Conservation (phyloP, 2,329 filamentous ascomycete genomes). For the Magnaporthiopsis rhizophila region DNA sequence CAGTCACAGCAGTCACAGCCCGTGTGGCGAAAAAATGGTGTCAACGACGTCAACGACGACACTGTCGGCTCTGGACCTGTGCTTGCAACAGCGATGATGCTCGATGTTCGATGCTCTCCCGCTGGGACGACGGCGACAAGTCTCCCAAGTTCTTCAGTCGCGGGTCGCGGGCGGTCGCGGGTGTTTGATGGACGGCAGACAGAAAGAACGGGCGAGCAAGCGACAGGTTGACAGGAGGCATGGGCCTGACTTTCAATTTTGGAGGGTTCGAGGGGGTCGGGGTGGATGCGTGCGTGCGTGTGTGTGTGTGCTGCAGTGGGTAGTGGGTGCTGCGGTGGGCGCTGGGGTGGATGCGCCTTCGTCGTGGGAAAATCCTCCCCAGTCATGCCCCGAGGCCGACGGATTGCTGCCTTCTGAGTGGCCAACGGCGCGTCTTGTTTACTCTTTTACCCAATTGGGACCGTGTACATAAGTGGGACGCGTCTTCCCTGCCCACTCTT, state of each 20-base stretch:
- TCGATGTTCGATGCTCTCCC: neutral
- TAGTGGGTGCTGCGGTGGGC: neutral
- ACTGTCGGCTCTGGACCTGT: neutral
- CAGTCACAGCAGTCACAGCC: neutral
- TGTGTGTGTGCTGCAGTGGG: neutral
- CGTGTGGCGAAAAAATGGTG: neutral
- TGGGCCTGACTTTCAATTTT: neutral
- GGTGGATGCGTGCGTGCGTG: neutral
- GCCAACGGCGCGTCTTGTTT: conserved; percentile 15
- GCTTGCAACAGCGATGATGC: neutral
- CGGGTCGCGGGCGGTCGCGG: neutral
- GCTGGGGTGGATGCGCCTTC: neutral
- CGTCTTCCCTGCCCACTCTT: conserved; percentile 11
- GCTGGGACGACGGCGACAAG: neutral
- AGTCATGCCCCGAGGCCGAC: neutral
- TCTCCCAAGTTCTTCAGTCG: neutral
- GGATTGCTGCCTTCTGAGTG: conserved; percentile 5
- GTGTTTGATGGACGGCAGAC: neutral
- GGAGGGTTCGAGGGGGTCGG: neutral
- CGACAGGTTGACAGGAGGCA: neutral
- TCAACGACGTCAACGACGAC: neutral
- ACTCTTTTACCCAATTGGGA: conserved; percentile 14
- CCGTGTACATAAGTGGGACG: conserved; percentile 11
- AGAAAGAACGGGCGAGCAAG: neutral
- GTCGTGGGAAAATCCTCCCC: neutral